Base-by-base conservation (phyloP, 1,139 yeast genomes). In the Candida sp. region DNA sequence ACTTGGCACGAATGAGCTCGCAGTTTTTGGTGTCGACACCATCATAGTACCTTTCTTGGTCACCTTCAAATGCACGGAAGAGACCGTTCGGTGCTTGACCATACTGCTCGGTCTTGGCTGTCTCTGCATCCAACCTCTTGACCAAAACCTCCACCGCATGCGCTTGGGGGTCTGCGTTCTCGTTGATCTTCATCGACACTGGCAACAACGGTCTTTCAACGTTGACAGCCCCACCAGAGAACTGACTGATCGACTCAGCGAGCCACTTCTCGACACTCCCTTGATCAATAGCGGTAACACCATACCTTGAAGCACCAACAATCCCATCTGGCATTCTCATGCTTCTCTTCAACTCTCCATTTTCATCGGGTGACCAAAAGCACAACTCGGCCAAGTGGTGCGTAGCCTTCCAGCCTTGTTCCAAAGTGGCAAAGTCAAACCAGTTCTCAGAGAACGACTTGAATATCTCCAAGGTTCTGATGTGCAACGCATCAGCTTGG, bases 401-500 rank as follows among this genome's bases (percentile, higher is more conserved):
- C n/a, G 70, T 68, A 42, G 60, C 58, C 50, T 66, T 64, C 55
- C 65, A 52, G n/a, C 67, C 67, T 32, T 63, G 56, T 42, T 69
- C 72, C 47, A 54, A 51, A 32, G 56, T 50, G 1, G 63, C 67
- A 47, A 69, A 62, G 27, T 70, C 70, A 49, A 69, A 62, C 7
- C 62, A 38, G 26, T 44, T 47, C 46, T 65, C 58, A 28, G 55
- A 48, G 42, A 53, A 56, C 17, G 58, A 57, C 50, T 66, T 66
- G 55, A 69, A 67, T 12, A 66, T 66, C 53, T 70, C 74, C 47
- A 69, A 54, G 7, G 74, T 69, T 44, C 73, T 49, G 48, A 54
- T 49, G 46, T 56, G 59, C 34, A 70, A 58, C 12, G 75, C 75
- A 57, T 70, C 75, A 4, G 75, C 75, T 52, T 69, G 73, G n/a